Base-by-base conservation (phyloP, 2,329 filamentous ascomycete genomes). In the Dactylellina drechsleri region DNA sequence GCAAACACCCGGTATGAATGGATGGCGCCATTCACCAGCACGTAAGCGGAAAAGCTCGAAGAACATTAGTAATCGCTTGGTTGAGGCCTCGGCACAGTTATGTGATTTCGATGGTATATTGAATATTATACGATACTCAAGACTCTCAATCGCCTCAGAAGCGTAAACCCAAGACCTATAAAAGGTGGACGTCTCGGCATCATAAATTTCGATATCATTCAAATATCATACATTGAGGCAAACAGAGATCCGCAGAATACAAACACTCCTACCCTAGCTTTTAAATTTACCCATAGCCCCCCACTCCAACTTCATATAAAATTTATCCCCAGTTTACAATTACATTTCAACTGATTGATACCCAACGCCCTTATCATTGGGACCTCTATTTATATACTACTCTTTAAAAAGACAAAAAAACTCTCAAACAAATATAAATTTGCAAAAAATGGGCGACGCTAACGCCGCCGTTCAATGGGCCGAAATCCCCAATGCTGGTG, bases 401-500 rank as follows among this genome's bases (percentile, higher is more conserved):
- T 43, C 54, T 26, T 52, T 26, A 26, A 58, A 53, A 43, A 2
- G 16, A 10, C 61, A 18, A 66, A 31, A 49, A 47, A 52, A 52
- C 23, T 4, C 23, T 45, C 45, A 50, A 66, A 36, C 40, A 23
- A 23, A 23, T 23, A 23, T 28, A 45, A 20, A 54, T 53, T 4
- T 2, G 23, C 23, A 4, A 40, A 68, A 18, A 26, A 60, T 60
- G 57, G 49, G 41, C n/a, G 57, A 60, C 57, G 23, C 49, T 16
- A 45, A 61, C 49, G 50, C 66, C 50, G 50, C 66, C 45, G 50
- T 45, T 15, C 40, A 58, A 23, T 58, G 57, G 56, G 43, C 57
- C 10, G 70, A 74, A 16, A 43, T 74, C 16, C n/a, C 28, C 10
- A 74, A 74, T 31, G 57, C 67, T 59, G 41, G 18, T 4, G 62